These are phyloP conservation scores for Silene uniflora DNA, from an alignment of 148 eudicot genomes.

Conservation along the genomic window DNA sequence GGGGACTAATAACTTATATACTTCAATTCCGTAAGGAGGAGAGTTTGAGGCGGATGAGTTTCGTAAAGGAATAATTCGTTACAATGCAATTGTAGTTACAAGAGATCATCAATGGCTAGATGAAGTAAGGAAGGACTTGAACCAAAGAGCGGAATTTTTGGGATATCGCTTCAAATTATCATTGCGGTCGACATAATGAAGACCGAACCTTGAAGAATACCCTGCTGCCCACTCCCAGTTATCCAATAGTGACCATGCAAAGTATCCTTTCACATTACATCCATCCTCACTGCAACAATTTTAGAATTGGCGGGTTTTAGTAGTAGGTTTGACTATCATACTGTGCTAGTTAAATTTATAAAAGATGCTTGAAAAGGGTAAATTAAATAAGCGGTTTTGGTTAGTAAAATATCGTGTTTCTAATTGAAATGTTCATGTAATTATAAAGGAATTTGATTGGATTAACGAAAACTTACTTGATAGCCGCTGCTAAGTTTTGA, in stretches of 20 bases:
- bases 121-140: slow-evolving; percentile 41
- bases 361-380: too few relatives aligned
- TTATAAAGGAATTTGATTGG: too few relatives aligned
- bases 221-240: slow-evolving; percentile 97
- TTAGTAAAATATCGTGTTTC: background rate
- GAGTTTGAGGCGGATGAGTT: too few relatives aligned
- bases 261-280: slow-evolving; percentile 87
- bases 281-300: slow-evolving; percentile 62
- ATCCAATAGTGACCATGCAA: slow-evolving; percentile 90
- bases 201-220: slow-evolving; percentile 69
- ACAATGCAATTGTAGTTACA: background rate
- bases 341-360: too few relatives aligned
- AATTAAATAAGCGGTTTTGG: too few relatives aligned
- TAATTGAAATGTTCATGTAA: too few relatives aligned
- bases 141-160: slow-evolving; percentile 77
- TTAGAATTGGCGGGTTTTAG: too few relatives aligned
- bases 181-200: slow-evolving; percentile 64
- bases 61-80: too few relatives aligned
- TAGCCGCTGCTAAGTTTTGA: slow-evolving; percentile 59
- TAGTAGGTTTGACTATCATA: too few relatives aligned
- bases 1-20: too few relatives aligned
- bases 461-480: slow-evolving; percentile 47
- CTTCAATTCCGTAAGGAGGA: too few relatives aligned
- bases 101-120: slow-evolving; percentile 9
- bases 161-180: slow-evolving; percentile 73